Evolutionary conservation across 2,329 filamentous ascomycete genomes (phyloP), one percentile per base, ranked within the genome.

Genomic region (Dactylellina haptotyla): DNA sequence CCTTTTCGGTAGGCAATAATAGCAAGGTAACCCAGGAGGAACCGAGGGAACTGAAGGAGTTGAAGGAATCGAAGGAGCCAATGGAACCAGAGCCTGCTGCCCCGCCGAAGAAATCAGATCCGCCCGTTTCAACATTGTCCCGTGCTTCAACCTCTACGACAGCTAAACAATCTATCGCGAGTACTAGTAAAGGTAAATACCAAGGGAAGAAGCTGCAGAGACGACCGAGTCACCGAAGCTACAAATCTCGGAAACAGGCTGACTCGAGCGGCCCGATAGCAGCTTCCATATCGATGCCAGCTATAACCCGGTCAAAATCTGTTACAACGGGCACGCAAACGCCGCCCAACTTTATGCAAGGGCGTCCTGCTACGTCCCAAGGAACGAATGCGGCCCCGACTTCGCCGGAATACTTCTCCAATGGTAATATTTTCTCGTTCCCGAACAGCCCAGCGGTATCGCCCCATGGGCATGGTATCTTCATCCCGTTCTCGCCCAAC

Each of bases 1-100:
- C 51, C 2, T 72, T 72, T 28, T 72, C 67, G 4, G 59, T 61
- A 2, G 59, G 67, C 18, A 72, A 72, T 26, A 72, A 65, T 20
- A 72, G 67, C 41, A 72, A 72, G 28, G 54, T 72, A 6, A 72
- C 59, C 1, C 67, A 72, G 32, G 66, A 61, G 14, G 65, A 62
- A 20, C 43, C 41, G 25, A 56, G 18, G 39, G 16, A 8, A 10
- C 18, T 6, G 18, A 64, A 14, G 66, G 41, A 20, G 39, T 12
- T 2, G 28, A 58, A 37, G 23, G 41, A 8, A 51, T n/a, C n/a
- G n/a, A n/a, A n/a, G n/a, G n/a, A n/a, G n/a, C n/a, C n/a, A n/a
- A n/a, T n/a, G n/a, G n/a, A n/a, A n/a, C n/a, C n/a, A n/a, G n/a
- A n/a, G n/a, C n/a, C n/a, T n/a, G n/a, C n/a, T n/a, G n/a, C 26